A percentile compares a stretch with the other conserved stretches of the same genome.
These are phyloP conservation scores for Globisporangium solare DNA, from an alignment of 352 stramenopile genomes.

Conservation along the genomic window DNA sequence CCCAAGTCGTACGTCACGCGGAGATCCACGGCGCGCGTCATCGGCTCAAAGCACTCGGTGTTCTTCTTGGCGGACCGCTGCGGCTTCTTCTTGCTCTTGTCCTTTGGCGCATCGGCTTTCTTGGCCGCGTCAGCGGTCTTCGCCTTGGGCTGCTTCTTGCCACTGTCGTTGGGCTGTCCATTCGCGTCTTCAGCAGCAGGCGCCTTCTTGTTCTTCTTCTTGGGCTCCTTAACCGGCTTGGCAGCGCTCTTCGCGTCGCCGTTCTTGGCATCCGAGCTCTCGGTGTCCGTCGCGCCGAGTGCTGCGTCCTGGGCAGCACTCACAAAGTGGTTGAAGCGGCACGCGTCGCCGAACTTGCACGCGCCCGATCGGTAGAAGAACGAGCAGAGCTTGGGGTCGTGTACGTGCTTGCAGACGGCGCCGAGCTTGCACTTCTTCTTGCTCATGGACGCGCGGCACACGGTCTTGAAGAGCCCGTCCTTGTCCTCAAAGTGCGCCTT, in stretches of 20 bases:
- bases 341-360: constrained; percentile 55
- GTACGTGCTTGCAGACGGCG: constrained; percentile 36
- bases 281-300: background rate
- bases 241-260: too few species aligned
- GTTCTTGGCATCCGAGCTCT: constrained; percentile 2
- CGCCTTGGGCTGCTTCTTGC: constrained; percentile 18
- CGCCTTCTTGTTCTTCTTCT: constrained; percentile 17
- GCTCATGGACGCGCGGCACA: constrained; percentile 52
- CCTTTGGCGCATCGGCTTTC: constrained; percentile 29
- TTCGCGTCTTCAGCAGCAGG: background rate
- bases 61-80: constrained; percentile 59
- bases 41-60: constrained; percentile 73
- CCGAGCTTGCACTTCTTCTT: constrained; percentile 25
- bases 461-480: constrained; percentile 51
- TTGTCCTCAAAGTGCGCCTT: constrained; percentile 41
- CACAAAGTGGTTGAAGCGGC: constrained; percentile 54
- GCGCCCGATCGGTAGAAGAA: constrained; percentile 41
- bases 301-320: constrained; percentile 12
- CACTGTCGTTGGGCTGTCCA: constrained; percentile 15
- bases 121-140: constrained; percentile 12
- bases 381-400: constrained; percentile 47
- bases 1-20: constrained; percentile 69
- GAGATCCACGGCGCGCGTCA: constrained; percentile 63
- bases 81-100: constrained; percentile 28
- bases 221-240: constrained; percentile 22